phyloP scores from a whole-genome alignment of 2,329 filamentous ascomycete species.

The Sporothrix humicola region DNA sequence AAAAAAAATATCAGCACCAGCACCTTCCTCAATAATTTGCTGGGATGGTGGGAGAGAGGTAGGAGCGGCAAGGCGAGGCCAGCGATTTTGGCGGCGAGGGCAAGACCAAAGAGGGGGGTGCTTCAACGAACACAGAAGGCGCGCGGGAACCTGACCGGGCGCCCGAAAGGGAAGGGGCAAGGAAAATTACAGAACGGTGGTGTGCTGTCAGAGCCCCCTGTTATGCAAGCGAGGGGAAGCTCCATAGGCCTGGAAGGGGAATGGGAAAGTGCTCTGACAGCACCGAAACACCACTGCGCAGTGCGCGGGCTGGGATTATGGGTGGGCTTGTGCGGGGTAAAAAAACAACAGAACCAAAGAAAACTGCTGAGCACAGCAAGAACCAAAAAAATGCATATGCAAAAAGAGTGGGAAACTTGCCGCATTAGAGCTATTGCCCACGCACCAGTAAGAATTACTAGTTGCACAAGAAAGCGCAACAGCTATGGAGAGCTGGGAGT shows the following conservation, averaged over 20 bases:
- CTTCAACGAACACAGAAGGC: not conserved
- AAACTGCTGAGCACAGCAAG: not conserved
- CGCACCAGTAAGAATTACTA: not conserved
- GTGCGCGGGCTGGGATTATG: conserved; percentile 1
- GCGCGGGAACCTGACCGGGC: conserved; percentile 10
- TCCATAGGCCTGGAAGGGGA: not conserved
- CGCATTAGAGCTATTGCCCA: conserved; percentile 7
- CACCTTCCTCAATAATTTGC: conserved; percentile 9
- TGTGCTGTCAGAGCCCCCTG: not conserved
- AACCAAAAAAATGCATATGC: not conserved
- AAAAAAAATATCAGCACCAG: conserved; percentile 22
- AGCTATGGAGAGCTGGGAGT: not conserved
- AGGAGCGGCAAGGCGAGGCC: conserved; percentile 13
- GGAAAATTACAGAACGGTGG: not conserved
- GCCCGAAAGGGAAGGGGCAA: conserved; percentile 14
- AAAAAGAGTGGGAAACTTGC: not conserved
- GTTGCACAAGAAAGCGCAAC: not conserved
- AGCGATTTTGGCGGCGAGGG: conserved; percentile 5
- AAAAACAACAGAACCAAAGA: not conserved
- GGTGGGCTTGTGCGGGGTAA: conserved; percentile 26
- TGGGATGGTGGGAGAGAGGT: not conserved
- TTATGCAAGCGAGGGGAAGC: not conserved
- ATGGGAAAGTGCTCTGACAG: not conserved
- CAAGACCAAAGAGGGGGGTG: conserved; percentile 1
- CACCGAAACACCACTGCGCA: not conserved